A percentile compares a stretch with the other conserved stretches of the same genome.
These are phyloP conservation scores for Suillus cothurnatus DNA, from an alignment of 768 basidiomycete species.

Conservation along the genomic window DNA sequence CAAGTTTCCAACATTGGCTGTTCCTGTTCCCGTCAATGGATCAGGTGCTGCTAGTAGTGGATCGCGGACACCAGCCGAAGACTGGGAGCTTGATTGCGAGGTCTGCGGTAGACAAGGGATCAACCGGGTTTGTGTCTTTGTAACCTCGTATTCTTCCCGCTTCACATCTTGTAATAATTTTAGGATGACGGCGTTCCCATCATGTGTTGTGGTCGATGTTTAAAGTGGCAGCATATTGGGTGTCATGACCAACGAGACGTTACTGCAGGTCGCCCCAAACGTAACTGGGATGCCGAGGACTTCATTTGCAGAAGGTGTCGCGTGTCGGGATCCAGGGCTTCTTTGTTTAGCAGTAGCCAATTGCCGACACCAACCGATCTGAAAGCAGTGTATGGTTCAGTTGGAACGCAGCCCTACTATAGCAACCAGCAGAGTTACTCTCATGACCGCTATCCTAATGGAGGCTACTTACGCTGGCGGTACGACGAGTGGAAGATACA, in stretches of 20 bases:
- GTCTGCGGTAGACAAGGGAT: constrained; percentile 73
- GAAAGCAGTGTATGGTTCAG: constrained; percentile 14
- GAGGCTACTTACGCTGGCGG: constrained; percentile 19
- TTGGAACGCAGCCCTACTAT: constrained; percentile 16
- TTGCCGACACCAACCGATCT: constrained; percentile 8
- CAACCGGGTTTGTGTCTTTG: constrained; percentile 59
- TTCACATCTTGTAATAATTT: constrained; percentile 13
- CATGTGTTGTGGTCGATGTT: constrained; percentile 81
- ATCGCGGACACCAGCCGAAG: constrained; percentile 58
- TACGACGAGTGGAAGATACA: constrained; percentile 23
- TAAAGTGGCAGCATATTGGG: constrained; percentile 86
- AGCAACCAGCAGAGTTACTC: constrained; percentile 16
- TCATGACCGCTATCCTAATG: constrained; percentile 19
- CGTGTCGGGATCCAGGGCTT: constrained; percentile 14
- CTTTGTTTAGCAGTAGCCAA: constrained; percentile 10
- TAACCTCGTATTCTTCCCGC: not conserved
- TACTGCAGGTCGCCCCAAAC: constrained; percentile 59
- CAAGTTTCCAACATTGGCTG: constrained; percentile 7
- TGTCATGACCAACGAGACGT: constrained; percentile 81
- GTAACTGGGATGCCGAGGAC: constrained; percentile 87
- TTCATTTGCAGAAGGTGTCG: constrained; percentile 73
- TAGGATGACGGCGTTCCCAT: constrained; percentile 82
- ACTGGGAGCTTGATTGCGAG: constrained; percentile 91
- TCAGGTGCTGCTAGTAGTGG: constrained; percentile 36
- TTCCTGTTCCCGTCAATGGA: constrained; percentile 23